Evolutionary conservation across 2,329 filamentous ascomycete genomes (phyloP).

Genomic region (Lecanicillium sp.): DNA sequence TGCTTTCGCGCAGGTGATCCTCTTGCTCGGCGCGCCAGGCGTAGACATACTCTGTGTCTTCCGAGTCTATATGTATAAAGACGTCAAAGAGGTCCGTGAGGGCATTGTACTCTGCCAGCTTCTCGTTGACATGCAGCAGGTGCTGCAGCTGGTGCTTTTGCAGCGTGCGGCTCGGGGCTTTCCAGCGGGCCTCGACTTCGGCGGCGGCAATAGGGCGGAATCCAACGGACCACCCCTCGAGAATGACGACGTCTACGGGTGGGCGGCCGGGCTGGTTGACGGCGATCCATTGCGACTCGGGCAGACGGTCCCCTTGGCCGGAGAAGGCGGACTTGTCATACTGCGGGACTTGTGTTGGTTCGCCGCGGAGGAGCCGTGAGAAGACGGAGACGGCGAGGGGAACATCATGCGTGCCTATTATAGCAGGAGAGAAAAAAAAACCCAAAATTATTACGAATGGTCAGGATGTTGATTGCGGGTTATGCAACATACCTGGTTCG

Average conservation of each 20-base stretch:
- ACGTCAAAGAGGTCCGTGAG: slow-evolving; percentile 44
- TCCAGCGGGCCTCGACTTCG: slow-evolving; percentile 45
- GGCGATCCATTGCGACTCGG: slow-evolving; percentile 51
- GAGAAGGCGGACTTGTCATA: slow-evolving; percentile 79
- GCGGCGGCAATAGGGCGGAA: slow-evolving; percentile 56
- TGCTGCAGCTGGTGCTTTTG: slow-evolving; percentile 40
- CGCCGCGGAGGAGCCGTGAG: slow-evolving; percentile 41
- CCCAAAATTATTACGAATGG: too few species aligned
- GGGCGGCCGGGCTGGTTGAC: slow-evolving; percentile 44
- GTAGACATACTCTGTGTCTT: slow-evolving; percentile 69
- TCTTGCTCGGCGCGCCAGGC: slow-evolving; percentile 81
- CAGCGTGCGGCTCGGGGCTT: slow-evolving; percentile 41
- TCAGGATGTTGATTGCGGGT: slow-evolving; percentile 3
- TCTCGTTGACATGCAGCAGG: slow-evolving; percentile 42
- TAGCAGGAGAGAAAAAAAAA: too few species aligned
- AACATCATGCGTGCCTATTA: slow-evolving; percentile 61
- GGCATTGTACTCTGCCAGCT: slow-evolving; percentile 37
- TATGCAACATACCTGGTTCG: slow-evolving; percentile 52
- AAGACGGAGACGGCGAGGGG: slow-evolving; percentile 57
- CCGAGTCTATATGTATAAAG: slow-evolving; percentile 59
- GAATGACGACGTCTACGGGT: slow-evolving; percentile 59
- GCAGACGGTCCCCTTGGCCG: slow-evolving; percentile 69
- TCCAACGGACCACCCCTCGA: slow-evolving; percentile 89
- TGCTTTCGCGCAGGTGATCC: slow-evolving; percentile 54
- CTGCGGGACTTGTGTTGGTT: slow-evolving; percentile 53